These are phyloP conservation scores for Scortechinia acanthostroma DNA, from an alignment of 2,329 filamentous ascomycete genomes.

Conservation along the genomic window DNA sequence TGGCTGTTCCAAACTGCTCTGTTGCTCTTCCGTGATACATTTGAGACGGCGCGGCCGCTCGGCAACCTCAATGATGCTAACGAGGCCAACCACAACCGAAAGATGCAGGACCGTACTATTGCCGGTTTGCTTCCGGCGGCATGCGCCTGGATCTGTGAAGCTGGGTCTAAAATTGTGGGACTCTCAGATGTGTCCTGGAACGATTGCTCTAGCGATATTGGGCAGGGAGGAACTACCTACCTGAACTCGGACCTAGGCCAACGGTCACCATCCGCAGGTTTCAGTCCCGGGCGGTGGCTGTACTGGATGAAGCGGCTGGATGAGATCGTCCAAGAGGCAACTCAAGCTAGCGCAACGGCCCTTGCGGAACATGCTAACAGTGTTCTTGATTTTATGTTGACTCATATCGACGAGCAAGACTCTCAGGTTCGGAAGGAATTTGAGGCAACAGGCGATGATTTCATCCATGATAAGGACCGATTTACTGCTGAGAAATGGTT, in stretches of 20 bases:
- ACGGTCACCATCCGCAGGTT: background rate
- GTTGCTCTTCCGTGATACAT: background rate
- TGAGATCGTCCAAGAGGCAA: background rate
- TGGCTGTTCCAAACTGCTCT: background rate
- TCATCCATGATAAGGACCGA: background rate
- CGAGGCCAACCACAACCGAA: background rate
- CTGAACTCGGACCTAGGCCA: background rate
- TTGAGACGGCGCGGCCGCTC: background rate
- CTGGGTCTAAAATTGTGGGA: background rate
- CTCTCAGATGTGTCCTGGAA: background rate
- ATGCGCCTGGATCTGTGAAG: background rate
- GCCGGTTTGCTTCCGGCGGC: background rate
- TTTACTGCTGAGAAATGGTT: too few species aligned
- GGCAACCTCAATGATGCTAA: background rate
- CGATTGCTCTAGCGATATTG: slow-evolving; percentile 1
- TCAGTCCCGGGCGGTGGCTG: background rate
- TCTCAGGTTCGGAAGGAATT: background rate
- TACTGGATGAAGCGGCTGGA: background rate
- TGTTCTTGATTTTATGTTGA: background rate
- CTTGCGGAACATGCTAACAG: background rate
- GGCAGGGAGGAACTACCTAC: background rate
- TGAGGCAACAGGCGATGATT: background rate
- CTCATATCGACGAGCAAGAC: background rate
- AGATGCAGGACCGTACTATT: background rate
- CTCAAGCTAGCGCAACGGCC: background rate